Base-by-base conservation (phyloP, 2,329 filamentous ascomycete genomes). In the Arthrocladium fulminans region DNA sequence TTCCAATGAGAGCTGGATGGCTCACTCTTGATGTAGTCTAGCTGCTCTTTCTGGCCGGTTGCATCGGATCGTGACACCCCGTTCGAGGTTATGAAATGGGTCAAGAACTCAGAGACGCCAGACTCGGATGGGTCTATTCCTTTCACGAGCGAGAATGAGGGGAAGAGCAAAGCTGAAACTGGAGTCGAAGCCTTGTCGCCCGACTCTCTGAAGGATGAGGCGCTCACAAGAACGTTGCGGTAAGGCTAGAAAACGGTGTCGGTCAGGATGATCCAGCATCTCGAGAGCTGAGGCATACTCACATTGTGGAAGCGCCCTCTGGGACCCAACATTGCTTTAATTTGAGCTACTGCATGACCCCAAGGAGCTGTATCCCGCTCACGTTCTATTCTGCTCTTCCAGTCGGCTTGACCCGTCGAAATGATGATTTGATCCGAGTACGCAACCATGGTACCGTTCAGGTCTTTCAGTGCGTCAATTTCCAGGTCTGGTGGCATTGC, bases 351-450 rank as follows among this genome's bases (percentile, higher is more conserved):
- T 67, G 75, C 57, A 23, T 58, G 56, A 6, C 68, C 68, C 67
- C 68, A 73, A 12, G 65, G 67, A 22, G 71, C 63, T 2, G 68
- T 63, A 27, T 67, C 63, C 13, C 83, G 79, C 51, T 94, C 88
- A 39, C 94, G 82, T 63, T 94, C 88, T 53, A 96, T 94, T 49
- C 79, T 78, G 60, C 84, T 89, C 23, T 75, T 72, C 89, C 89
- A 96, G 67, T 94, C 86, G 24, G 75, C 69, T 52, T 80, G 79
- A 3, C 87, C 88, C 0, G 88, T 94, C 53, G 84, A 89, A 12
- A 96, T 74, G 8, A 97, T 67, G 2, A 96, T 77, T 58, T 96
- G 88, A 65, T 94, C 83, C 1, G 81, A 74, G 63, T 95, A 94
- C 1, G 75, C 72, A 1, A 84, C 74, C 68, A 95, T 89, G 4